Evolutionary conservation across 345 rosid species (phyloP).

Genomic region (Gossypium turneri): DNA sequence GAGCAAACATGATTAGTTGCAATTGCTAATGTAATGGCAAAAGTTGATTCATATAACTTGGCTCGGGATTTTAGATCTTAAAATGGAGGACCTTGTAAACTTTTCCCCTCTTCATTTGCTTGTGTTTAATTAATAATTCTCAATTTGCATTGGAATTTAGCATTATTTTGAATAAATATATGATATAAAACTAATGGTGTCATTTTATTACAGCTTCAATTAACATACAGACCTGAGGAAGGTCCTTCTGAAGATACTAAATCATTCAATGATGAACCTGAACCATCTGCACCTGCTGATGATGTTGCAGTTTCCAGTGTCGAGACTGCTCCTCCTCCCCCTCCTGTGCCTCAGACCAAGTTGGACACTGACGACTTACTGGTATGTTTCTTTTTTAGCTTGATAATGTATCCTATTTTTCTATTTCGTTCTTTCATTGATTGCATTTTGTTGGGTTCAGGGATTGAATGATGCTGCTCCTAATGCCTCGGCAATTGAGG

Average conservation of each 20-base stretch:
- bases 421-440: background rate
- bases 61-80: background rate
- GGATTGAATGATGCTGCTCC: slow-evolving; percentile 56
- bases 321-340: slow-evolving; percentile 45
- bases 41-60: background rate
- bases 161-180: background rate
- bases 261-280: slow-evolving; percentile 52
- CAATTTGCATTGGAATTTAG: slow-evolving; percentile 4
- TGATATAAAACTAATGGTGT: slow-evolving; percentile 1
- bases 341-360: slow-evolving; percentile 51
- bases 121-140: background rate
- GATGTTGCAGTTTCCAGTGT: slow-evolving; percentile 37
- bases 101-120: background rate
- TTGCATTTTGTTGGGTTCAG: slow-evolving; percentile 32
- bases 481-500: slow-evolving; percentile 72
- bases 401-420: background rate
- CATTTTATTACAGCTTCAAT: slow-evolving; percentile 46
- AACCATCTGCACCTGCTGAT: slow-evolving; percentile 45
- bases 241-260: slow-evolving; percentile 54
- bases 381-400: slow-evolving; percentile 35
- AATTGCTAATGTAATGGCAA: background rate
- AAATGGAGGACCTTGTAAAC: background rate
- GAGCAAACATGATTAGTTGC: background rate
- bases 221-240: slow-evolving; percentile 76
- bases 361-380: slow-evolving; percentile 68